Percentiles rank a stretch among this genome's conserved stretches.
Evolutionary conservation across 164 flowering plant species (phyloP).

Genomic region (Umbellularia californica): DNA sequence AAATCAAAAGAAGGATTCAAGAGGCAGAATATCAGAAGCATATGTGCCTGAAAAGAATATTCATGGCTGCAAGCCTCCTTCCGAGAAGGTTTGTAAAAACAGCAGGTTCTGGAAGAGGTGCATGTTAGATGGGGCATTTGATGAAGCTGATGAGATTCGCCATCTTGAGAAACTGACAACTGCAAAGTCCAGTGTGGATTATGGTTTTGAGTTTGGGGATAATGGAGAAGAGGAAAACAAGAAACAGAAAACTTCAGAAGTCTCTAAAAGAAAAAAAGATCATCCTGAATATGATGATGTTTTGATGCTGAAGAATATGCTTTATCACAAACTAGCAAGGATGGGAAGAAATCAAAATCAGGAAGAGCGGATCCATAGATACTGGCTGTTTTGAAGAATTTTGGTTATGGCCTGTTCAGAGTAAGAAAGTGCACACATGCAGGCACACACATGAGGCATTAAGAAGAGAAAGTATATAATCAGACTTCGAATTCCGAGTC

Average conservation of each 20-base stretch:
- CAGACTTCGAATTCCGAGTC: too few species aligned
- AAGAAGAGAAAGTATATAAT: too few species aligned
- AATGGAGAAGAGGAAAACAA: not conserved
- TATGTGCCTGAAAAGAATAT: not conserved
- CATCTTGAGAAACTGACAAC: constrained; percentile 4
- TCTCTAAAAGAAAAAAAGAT: constrained; percentile 1
- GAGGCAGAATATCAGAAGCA: constrained; percentile 3
- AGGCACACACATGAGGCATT: too few species aligned
- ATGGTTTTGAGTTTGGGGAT: not conserved
- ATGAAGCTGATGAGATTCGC: constrained; percentile 4
- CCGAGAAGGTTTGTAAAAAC: constrained; percentile 15
- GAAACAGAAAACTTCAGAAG: constrained; percentile 2
- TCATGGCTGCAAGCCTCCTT: not conserved
- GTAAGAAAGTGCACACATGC: too few species aligned
- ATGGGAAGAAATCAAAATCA: constrained; percentile 3
- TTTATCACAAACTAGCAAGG: not conserved
- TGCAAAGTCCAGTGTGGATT: not conserved
- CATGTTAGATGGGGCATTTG: constrained; percentile 12
- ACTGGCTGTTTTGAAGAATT: not conserved
- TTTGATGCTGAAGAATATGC: constrained; percentile 3
- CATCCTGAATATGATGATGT: not conserved
- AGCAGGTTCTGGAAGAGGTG: constrained; percentile 16
- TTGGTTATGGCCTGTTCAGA: too few species aligned
- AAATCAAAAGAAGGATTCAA: constrained; percentile 1
- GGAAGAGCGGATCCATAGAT: not conserved